Conservation (phyloP, 352 stramenopile genomes). For the Phytophthora rubi region DNA sequence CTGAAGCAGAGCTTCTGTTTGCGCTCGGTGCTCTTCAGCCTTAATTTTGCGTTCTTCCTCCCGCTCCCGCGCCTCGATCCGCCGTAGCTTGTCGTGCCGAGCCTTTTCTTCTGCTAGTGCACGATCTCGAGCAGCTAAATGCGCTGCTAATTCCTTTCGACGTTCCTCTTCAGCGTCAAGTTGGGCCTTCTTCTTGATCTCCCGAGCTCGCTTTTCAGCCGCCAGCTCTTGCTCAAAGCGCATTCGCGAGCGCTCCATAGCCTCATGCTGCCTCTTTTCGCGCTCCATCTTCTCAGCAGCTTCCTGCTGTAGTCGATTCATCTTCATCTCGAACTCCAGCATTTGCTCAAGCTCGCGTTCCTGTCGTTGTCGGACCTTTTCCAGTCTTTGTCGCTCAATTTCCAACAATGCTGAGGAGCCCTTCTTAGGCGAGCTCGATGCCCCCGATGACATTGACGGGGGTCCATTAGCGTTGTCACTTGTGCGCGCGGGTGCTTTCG, state of each 20-base stretch:
- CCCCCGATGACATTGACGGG: conserved; percentile 11
- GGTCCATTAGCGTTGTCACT: conserved; percentile 4
- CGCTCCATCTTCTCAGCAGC: conserved; percentile 72
- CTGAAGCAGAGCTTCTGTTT: conserved; percentile 60
- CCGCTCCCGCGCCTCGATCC: conserved; percentile 67
- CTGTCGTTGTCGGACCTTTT: conserved; percentile 79
- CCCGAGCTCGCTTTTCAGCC: conserved; percentile 74
- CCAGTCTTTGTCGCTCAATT: conserved; percentile 70
- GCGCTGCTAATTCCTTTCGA: conserved; percentile 61
- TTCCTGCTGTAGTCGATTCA: conserved; percentile 84
- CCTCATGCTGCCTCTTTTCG: conserved; percentile 68
- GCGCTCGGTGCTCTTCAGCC: conserved; percentile 69
- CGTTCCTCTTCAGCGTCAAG: conserved; percentile 85
- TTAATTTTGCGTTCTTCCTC: conserved; percentile 82
- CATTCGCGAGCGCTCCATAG: conserved; percentile 69
- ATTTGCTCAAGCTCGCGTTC: conserved; percentile 90
- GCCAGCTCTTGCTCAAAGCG: conserved; percentile 72
- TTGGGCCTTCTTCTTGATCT: conserved; percentile 87
- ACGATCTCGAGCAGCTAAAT: conserved; percentile 77
- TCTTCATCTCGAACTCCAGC: conserved; percentile 93
- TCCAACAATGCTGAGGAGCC: conserved; percentile 57
- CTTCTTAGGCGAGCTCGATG: conserved; percentile 31
- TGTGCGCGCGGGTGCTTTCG: conserved; percentile 20
- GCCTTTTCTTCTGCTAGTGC: conserved; percentile 80
- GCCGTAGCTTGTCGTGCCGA: conserved; percentile 70